Evolutionary conservation across 805 yeast genomes (phyloP), one percentile per base, ranked within the genome.

Genomic region (Candida alai): DNA sequence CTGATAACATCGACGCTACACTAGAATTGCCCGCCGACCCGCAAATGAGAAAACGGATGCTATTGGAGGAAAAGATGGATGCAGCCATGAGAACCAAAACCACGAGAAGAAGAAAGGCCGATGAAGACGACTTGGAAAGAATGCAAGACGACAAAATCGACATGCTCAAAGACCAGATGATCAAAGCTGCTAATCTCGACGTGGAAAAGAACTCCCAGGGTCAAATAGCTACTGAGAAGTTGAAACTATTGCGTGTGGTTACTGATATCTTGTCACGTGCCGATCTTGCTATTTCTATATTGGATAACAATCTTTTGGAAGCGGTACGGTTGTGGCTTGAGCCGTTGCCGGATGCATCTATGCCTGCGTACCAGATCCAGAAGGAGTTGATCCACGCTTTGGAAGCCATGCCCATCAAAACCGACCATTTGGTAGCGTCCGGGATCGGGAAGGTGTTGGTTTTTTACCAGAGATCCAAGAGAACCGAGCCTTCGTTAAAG

Each of bases 361-460:
- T 93, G 62, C 99, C 99, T n/a, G 89, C 96, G 1, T 93, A 84
- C 63, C 95, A 88, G 58, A 90, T 93, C 45, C 98, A 93, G 58
- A 86, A 83, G 57, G 89, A 84, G 36, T 63, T 93, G 48, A 84
- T 93, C 47, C 66, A 68, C 13, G 83, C 95, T 23, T 64, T 93
- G 37, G 70, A 74, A 20, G 73, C 78, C 36, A 70, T 93, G 40
- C 98, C 97, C 15, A 88, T 93, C 54, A 90, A 90, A 64, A 90
- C 97, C 2, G 93, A 87, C 52, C 98, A 93, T 63, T 67, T 93
- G 40, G 80, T 95, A 45, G 98, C 95, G 49, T 78, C 89, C 42
- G 97, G 97, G 3, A 74, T 93, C 32, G 99, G 97, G 13, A 87
- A 89, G 59, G 86, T 93, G 17, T 75, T 93, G 47, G 71, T 90